A percentile compares a stretch with the other conserved stretches of the same genome.
Evolutionary conservation across 2,329 filamentous ascomycete genomes (phyloP).

Genomic region (Colletotrichum sp.): DNA sequence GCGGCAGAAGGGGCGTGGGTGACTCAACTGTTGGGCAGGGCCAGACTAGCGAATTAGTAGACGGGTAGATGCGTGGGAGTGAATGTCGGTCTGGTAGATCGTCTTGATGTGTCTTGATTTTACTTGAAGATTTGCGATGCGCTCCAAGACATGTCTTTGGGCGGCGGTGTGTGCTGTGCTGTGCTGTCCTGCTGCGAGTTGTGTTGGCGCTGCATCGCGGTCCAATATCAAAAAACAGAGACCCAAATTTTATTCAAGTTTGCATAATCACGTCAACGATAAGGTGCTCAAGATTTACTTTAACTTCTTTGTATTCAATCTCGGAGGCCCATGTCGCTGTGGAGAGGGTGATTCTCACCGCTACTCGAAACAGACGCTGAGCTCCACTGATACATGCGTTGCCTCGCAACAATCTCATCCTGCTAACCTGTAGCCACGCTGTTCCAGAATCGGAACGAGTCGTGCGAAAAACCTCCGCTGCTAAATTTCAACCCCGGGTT

Average conservation of each 20-base stretch:
- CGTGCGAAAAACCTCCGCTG: constrained; percentile 17
- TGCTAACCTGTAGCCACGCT: constrained; percentile 22
- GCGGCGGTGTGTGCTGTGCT: background rate
- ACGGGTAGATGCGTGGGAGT: background rate
- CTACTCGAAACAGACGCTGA: constrained; percentile 2
- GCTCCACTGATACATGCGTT: constrained; percentile 14
- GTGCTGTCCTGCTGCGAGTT: background rate
- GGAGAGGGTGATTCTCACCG: constrained; percentile 13
- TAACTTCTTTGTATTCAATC: constrained; percentile 20
- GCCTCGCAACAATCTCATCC: constrained; percentile 18
- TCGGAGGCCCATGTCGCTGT: constrained; percentile 2
- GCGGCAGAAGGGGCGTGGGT: background rate
- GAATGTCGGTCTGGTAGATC: background rate
- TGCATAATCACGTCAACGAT: background rate
- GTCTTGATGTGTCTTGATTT: background rate
- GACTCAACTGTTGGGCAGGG: background rate
- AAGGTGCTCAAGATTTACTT: background rate
- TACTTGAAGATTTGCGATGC: background rate
- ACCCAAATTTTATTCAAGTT: background rate
- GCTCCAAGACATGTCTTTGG: background rate
- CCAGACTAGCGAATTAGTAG: background rate
- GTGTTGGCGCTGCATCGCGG: background rate
- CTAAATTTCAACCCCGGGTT: background rate
- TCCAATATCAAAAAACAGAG: background rate
- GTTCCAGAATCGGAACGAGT: constrained; percentile 1